These are phyloP conservation scores for Ceratocystiopsis minuta DNA, from an alignment of 2,329 filamentous ascomycete genomes.

Conservation along the genomic window DNA sequence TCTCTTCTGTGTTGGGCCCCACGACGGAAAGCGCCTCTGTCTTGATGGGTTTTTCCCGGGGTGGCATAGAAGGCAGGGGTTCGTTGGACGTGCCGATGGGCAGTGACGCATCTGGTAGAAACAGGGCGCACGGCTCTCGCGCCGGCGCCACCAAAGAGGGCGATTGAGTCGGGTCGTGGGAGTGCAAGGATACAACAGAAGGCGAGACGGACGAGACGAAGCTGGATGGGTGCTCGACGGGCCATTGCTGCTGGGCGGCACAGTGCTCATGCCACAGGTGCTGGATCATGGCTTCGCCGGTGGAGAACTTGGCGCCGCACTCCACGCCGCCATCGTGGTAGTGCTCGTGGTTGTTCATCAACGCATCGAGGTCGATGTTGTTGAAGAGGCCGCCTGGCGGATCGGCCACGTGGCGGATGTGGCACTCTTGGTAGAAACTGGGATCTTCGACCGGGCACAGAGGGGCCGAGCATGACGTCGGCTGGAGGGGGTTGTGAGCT, in stretches of 20 bases:
- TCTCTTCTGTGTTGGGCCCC: background rate
- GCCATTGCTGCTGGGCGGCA: conserved; percentile 1
- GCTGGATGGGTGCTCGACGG: conserved; percentile 1
- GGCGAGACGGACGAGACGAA: conserved; percentile 1
- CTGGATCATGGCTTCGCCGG: conserved; percentile 10
- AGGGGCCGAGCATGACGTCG: conserved; percentile 5
- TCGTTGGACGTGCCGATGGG: background rate
- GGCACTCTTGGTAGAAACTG: conserved; percentile 10
- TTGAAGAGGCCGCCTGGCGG: conserved; percentile 4
- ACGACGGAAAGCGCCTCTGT: background rate
- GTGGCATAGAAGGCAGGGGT: background rate
- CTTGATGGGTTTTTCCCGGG: background rate
- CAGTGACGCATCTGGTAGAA: background rate
- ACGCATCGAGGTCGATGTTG: conserved; percentile 4
- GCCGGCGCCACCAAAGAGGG: conserved; percentile 1
- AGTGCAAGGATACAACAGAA: conserved; percentile 2
- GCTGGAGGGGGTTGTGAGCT: conserved; percentile 9
- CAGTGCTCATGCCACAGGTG: conserved; percentile 9
- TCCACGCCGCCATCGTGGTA: conserved; percentile 2
- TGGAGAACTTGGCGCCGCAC: conserved; percentile 9
- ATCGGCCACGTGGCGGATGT: conserved; percentile 4
- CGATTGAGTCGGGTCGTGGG: conserved; percentile 3
- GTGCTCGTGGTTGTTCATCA: background rate
- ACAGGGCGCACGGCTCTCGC: background rate
- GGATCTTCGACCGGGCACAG: conserved; percentile 10